Percentiles rank a stretch among this genome's conserved stretches.
Conservation (phyloP, 306 rosid species). For the Cucurbita ficifolia region DNA sequence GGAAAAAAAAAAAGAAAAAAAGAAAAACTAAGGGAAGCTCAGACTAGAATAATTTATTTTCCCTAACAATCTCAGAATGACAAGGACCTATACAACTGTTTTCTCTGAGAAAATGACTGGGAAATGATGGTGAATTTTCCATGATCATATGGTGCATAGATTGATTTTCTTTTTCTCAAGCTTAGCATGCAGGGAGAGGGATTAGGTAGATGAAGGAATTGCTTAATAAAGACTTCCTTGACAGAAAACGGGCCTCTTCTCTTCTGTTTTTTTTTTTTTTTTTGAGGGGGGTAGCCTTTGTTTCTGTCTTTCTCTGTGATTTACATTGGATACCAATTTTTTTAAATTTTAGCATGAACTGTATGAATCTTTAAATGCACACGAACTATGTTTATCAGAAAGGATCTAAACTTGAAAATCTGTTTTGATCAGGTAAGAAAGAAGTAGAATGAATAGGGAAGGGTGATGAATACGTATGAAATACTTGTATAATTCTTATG, state of each 20-base stretch:
- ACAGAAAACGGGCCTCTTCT: not conserved
- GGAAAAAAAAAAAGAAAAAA: not conserved
- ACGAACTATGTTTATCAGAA: not conserved
- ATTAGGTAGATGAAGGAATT: conserved; percentile 4
- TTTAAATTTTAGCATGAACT: not conserved
- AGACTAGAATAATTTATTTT: not conserved
- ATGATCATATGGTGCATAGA: not conserved
- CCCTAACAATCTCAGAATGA: conserved; percentile 4
- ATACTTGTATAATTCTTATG: conserved; percentile 8
- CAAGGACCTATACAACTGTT: not conserved
- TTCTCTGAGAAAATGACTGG: conserved; percentile 6
- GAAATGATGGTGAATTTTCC: conserved; percentile 7
- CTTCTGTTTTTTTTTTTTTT: not conserved
- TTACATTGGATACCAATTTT: not conserved
- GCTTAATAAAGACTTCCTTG: conserved; percentile 1
- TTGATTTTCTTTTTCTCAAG: not conserved
- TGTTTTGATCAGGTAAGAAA: conserved; percentile 21
- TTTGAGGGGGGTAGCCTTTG: not conserved
- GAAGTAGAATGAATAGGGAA: not conserved
- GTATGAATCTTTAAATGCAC: not conserved
- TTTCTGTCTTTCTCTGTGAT: not conserved
- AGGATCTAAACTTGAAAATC: not conserved
- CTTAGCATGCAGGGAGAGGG: conserved; percentile 1
- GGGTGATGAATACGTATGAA: not conserved
- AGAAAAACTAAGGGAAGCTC: not conserved